Conservation (phyloP, 2,329 filamentous ascomycete genomes). For the Venturia oleaginea region DNA sequence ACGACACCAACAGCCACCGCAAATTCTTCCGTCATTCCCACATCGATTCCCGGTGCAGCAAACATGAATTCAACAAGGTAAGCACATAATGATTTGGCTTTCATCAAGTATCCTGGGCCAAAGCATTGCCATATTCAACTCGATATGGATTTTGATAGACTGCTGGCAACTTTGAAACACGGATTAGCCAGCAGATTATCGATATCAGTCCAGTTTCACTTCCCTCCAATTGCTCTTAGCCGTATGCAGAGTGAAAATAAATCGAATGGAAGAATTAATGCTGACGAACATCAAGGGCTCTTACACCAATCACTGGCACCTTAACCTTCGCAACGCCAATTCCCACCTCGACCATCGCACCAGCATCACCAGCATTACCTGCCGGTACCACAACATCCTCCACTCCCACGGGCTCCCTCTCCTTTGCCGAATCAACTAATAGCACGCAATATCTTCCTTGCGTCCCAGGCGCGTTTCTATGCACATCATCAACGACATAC, state of each 20-base stretch:
- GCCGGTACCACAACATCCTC: neutral
- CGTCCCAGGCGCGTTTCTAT: slow-evolving; percentile 13
- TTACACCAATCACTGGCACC: neutral
- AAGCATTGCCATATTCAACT: neutral
- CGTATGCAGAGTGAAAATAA: neutral
- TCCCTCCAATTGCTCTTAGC: neutral
- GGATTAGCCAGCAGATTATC: neutral
- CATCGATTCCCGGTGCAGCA: neutral
- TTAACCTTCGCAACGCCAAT: neutral
- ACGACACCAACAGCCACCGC: neutral
- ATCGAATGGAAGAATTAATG: neutral
- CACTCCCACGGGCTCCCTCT: neutral
- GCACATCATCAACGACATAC: slow-evolving; percentile 7
- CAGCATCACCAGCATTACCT: neutral
- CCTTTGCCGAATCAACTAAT: neutral
- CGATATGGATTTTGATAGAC: neutral
- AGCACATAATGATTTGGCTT: neutral
- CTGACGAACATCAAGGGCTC: neutral
- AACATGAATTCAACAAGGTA: neutral
- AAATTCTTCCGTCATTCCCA: neutral
- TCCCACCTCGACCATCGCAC: neutral
- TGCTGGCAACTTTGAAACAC: neutral
- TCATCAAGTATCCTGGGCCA: neutral
- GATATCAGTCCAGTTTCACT: neutral
- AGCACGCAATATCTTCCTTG: slow-evolving; percentile 10